phyloP scores from a whole-genome alignment of 768 basidiomycete genomes.

The Auriculariales sp. region DNA sequence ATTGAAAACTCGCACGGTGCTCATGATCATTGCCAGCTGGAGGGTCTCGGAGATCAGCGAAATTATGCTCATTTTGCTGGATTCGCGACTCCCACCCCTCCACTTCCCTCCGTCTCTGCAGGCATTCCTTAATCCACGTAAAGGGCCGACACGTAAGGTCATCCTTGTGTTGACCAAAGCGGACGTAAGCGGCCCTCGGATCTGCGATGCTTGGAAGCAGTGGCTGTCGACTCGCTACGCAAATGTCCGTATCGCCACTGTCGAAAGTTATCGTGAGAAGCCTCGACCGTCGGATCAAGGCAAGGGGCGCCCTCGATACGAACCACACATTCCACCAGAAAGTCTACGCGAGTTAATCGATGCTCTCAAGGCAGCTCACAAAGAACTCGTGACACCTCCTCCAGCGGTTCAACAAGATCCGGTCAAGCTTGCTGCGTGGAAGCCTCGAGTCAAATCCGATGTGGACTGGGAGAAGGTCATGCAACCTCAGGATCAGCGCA shows the following conservation, averaged over 20 bases:
- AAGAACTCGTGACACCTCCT: constrained; percentile 54
- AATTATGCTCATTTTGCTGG: constrained; percentile 76
- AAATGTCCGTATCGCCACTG: constrained; percentile 46
- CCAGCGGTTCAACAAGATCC: constrained; percentile 32
- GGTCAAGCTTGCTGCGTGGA: constrained; percentile 44
- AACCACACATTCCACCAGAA: constrained; percentile 53
- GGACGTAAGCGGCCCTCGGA: constrained; percentile 61
- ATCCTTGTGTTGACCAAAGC: constrained; percentile 79
- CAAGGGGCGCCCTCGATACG: constrained; percentile 34
- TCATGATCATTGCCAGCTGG: constrained; percentile 42
- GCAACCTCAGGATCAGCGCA: constrained; percentile 24
- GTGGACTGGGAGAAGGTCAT: constrained; percentile 66
- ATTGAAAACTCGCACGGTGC: constrained; percentile 2
- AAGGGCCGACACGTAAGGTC: constrained; percentile 24
- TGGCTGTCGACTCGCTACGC: constrained; percentile 45
- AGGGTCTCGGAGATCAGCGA: constrained; percentile 84
- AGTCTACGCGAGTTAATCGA: constrained; percentile 52
- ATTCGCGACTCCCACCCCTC: constrained; percentile 76
- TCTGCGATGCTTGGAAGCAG: constrained; percentile 49
- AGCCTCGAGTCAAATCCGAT: constrained; percentile 40
- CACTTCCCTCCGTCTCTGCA: constrained; percentile 76
- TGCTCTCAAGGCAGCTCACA: constrained; percentile 51
- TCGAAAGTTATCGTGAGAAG: constrained; percentile 61
- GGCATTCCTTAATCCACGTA: constrained; percentile 32
- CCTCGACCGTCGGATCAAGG: constrained; percentile 15